Conservation (phyloP, 306 rosid genomes). For the Cicer pinnatifidum region DNA sequence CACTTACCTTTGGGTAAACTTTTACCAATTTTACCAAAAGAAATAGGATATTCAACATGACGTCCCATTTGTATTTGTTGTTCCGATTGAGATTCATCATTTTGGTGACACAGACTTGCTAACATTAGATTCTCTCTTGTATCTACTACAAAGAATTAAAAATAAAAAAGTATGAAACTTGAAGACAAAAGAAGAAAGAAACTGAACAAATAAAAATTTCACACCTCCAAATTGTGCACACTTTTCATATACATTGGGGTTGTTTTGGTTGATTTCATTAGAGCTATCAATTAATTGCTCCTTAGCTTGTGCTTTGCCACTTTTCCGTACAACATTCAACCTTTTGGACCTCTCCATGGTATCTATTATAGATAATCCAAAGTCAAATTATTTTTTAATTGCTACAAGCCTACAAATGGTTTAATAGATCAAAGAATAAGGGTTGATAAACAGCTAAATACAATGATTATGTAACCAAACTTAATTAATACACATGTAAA, state of each 20-base stretch:
- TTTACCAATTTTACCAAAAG: background rate
- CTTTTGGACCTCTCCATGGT: background rate
- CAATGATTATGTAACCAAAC: slow-evolving; percentile 4
- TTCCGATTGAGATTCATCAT: background rate
- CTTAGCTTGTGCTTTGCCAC: slow-evolving; percentile 6
- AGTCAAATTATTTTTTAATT: background rate
- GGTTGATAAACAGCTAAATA: slow-evolving; percentile 10
- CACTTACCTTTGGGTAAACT: background rate
- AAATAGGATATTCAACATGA: background rate
- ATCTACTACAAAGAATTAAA: background rate
- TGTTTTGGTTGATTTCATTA: slow-evolving; percentile 7
- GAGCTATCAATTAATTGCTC: slow-evolving; percentile 17
- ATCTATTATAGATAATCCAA: slow-evolving; percentile 7
- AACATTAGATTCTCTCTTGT: slow-evolving; percentile 15
- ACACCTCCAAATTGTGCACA: slow-evolving; percentile 9
- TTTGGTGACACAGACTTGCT: background rate
- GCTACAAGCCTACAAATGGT: background rate
- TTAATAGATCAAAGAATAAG: background rate
- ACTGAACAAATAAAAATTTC: background rate
- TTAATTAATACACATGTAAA: background rate
- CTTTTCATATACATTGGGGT: background rate
- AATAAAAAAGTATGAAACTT: slow-evolving; percentile 3
- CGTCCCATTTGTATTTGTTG: background rate
- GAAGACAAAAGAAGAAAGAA: slow-evolving; percentile 12
- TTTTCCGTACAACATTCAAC: slow-evolving; percentile 13